A percentile compares a stretch with the other conserved stretches of the same genome.
These are phyloP conservation scores for Zymoseptoria crescenta DNA, from an alignment of 2,329 filamentous ascomycete species.

Conservation along the genomic window DNA sequence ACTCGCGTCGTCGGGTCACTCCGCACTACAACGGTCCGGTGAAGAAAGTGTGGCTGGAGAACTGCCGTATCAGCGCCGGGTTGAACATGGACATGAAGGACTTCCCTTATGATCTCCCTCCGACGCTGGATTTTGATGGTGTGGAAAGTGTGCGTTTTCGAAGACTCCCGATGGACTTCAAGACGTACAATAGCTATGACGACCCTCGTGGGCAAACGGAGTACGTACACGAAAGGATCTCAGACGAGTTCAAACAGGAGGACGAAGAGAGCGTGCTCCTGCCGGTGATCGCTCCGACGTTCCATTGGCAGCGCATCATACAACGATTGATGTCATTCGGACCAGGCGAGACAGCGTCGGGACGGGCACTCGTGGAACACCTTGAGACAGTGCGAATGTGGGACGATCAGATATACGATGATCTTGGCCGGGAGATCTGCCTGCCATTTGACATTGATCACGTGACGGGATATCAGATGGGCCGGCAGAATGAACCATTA, in stretches of 20 bases:
- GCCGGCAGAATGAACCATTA: too few species aligned
- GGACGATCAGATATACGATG: background rate
- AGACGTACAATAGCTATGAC: background rate
- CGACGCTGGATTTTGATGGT: conserved; percentile 22
- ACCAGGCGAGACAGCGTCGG: background rate
- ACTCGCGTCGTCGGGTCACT: conserved; percentile 12
- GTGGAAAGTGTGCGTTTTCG: conserved; percentile 38
- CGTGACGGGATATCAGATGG: background rate
- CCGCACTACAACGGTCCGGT: conserved; percentile 27
- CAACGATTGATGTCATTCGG: too few species aligned
- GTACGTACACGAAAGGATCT: background rate
- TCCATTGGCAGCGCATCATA: too few species aligned
- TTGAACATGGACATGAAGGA: conserved; percentile 6
- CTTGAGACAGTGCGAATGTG: background rate
- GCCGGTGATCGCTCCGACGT: too few species aligned
- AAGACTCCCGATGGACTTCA: conserved; percentile 27
- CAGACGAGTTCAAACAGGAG: background rate
- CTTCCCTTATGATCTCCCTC: conserved; percentile 18
- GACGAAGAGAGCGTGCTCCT: too few species aligned
- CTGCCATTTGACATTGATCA: background rate
- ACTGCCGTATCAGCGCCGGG: conserved; percentile 31
- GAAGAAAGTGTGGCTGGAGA: conserved; percentile 40
- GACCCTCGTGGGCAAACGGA: background rate
- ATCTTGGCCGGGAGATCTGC: background rate
- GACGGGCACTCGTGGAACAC: background rate